These are phyloP conservation scores for Coemansia sp. DNA, from an alignment of 192 early-diverging fungal genomes.

Conservation along the genomic window DNA sequence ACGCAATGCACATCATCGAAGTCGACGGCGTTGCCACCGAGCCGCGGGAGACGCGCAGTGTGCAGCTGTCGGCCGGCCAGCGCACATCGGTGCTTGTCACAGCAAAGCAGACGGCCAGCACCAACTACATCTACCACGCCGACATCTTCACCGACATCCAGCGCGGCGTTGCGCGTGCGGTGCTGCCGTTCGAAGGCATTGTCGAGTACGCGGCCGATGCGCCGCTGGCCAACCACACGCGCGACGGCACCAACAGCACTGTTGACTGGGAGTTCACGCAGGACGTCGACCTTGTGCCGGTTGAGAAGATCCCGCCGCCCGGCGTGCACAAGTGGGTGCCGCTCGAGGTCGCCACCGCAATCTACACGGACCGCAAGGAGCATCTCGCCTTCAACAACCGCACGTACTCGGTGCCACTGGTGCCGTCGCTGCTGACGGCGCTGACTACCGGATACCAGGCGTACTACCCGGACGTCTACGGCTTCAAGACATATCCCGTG, in stretches of 20 bases:
- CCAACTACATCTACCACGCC: conserved; percentile 73
- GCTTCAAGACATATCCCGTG: conserved; percentile 61
- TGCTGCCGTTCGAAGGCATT: conserved; percentile 33
- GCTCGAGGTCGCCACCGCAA: conserved; percentile 62
- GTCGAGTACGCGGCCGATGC: conserved; percentile 41
- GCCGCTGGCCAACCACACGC: conserved; percentile 22
- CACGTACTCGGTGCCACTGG: conserved; percentile 62
- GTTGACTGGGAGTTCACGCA: conserved; percentile 56
- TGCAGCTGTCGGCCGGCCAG: conserved; percentile 72
- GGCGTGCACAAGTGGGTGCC: conserved; percentile 49
- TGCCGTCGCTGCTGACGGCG: conserved; percentile 69
- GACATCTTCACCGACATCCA: conserved; percentile 61
- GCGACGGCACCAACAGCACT: conserved; percentile 18
- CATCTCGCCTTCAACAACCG: conserved; percentile 78
- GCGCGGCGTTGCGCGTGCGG: conserved; percentile 34
- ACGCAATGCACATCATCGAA: conserved; percentile 79
- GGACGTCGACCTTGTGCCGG: conserved; percentile 62
- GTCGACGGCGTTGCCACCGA: conserved; percentile 71
- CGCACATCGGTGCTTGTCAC: conserved; percentile 79
- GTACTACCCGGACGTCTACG: conserved; percentile 63
- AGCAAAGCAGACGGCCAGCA: conserved; percentile 58
- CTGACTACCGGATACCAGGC: conserved; percentile 62
- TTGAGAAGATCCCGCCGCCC: conserved; percentile 39
- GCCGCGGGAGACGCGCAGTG: conserved; percentile 55
- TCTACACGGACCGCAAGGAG: conserved; percentile 70